Conservation (phyloP, 1,284 basidiomycete genomes). For the Pseudozyma sp. region DNA sequence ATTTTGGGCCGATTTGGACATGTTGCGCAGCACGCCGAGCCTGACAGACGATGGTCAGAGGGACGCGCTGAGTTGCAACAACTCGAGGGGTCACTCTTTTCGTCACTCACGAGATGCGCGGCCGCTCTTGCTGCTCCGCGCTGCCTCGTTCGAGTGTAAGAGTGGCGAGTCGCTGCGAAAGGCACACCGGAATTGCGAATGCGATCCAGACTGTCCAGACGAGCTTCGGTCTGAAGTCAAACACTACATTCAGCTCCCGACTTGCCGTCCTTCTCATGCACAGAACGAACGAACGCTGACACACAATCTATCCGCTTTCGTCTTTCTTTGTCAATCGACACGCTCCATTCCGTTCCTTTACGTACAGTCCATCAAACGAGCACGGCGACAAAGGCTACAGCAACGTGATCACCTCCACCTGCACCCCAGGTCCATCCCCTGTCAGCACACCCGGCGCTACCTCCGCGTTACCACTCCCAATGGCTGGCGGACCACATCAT, state of each 20-base stretch:
- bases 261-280: no score
- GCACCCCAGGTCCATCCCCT: constrained; percentile 55
- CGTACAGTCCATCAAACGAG: constrained; percentile 29
- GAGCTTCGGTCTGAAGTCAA: no score
- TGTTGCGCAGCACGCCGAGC: no score
- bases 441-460: constrained; percentile 49
- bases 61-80: neutral
- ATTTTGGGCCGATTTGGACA: neutral
- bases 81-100: no score
- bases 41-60: neutral
- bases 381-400: constrained; percentile 40
- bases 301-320: neutral
- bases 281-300: neutral
- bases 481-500: constrained; percentile 39
- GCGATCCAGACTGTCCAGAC: no score
- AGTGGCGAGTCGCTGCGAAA: no score
- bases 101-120: neutral
- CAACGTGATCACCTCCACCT: constrained; percentile 56
- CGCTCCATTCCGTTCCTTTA: neutral
- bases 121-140: neutral
- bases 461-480: constrained; percentile 42
- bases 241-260: no score
- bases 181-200: no score
- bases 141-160: no score
- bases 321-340: neutral